Percentiles rank a stretch among this genome's conserved stretches.
Conservation (phyloP, 2,329 filamentous ascomycete genomes). For the Pseudogymnoascus sp. region DNA sequence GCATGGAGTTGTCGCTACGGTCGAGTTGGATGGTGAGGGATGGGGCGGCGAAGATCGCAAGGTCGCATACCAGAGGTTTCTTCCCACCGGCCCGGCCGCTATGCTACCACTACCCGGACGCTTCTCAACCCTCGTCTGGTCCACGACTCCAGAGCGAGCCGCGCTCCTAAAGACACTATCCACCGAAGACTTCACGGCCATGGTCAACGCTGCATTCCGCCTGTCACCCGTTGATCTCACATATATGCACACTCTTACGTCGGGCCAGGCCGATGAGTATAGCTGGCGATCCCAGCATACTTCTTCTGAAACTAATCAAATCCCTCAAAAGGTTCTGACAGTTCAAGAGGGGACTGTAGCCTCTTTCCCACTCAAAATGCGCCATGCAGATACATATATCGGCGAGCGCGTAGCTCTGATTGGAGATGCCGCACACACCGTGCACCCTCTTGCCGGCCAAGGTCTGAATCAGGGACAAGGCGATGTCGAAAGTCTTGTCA, state of each 20-base stretch:
- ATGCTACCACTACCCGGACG: conserved; percentile 83
- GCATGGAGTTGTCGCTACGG: conserved; percentile 83
- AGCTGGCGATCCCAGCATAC: conserved; percentile 77
- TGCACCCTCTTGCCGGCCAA: conserved; percentile 90
- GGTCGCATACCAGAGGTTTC: conserved; percentile 89
- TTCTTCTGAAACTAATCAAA: conserved; percentile 38
- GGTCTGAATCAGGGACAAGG: conserved; percentile 89
- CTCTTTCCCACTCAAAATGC: conserved; percentile 82
- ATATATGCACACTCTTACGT: conserved; percentile 63
- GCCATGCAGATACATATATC: conserved; percentile 90
- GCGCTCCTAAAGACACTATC: conserved; percentile 69
- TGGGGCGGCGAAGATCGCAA: conserved; percentile 49
- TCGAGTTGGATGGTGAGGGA: conserved; percentile 59
- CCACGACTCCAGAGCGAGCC: conserved; percentile 75
- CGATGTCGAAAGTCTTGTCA: conserved; percentile 72
- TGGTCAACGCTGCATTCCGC: conserved; percentile 91
- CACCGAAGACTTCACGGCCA: conserved; percentile 65
- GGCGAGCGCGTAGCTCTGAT: conserved; percentile 85
- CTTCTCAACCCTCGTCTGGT: conserved; percentile 85
- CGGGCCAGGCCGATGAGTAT: conserved; percentile 63
- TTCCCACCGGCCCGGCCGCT: conserved; percentile 85
- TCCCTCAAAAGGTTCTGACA: conserved; percentile 58
- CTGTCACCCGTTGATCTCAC: conserved; percentile 69
- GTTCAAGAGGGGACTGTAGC: conserved; percentile 76
- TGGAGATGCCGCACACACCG: conserved; percentile 89